These are phyloP conservation scores for Rhazya stricta DNA, from an alignment of 257 asterid species.

Conservation along the genomic window DNA sequence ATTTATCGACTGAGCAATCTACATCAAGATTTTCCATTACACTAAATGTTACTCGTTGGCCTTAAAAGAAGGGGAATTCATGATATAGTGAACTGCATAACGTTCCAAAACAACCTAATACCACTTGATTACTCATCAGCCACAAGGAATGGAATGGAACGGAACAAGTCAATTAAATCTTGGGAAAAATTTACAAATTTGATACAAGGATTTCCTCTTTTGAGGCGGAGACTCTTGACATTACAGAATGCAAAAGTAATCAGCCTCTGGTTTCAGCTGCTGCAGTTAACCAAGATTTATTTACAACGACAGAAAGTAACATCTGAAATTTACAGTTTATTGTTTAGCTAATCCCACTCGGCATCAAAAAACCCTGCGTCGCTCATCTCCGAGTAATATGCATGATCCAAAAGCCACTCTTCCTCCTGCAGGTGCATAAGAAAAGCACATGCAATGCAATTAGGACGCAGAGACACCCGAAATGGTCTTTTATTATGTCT, in stretches of 20 bases:
- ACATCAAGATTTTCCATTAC: background rate
- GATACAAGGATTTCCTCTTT: background rate
- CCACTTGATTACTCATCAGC: too few species aligned
- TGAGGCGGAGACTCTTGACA: background rate
- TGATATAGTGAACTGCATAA: too few species aligned
- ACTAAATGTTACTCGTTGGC: too few species aligned
- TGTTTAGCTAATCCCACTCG: constrained; percentile 53
- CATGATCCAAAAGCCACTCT: constrained; percentile 86
- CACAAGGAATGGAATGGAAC: too few species aligned
- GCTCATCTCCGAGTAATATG: constrained; percentile 86
- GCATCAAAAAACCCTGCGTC: constrained; percentile 88
- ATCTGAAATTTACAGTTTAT: background rate
- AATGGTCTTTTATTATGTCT: background rate
- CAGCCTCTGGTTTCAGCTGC: background rate
- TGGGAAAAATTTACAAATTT: background rate
- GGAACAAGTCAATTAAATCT: background rate
- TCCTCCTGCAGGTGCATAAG: constrained; percentile 52
- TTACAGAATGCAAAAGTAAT: background rate
- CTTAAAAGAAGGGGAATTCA: too few species aligned
- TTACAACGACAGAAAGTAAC: background rate
- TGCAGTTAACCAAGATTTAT: background rate
- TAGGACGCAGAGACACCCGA: background rate
- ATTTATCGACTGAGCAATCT: too few species aligned
- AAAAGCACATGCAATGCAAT: background rate
- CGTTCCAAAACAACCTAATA: too few species aligned